A percentile compares a stretch with the other conserved stretches of the same genome.
Evolutionary conservation across 257 asterid genomes (phyloP).

Genomic region (Vinca minor): DNA sequence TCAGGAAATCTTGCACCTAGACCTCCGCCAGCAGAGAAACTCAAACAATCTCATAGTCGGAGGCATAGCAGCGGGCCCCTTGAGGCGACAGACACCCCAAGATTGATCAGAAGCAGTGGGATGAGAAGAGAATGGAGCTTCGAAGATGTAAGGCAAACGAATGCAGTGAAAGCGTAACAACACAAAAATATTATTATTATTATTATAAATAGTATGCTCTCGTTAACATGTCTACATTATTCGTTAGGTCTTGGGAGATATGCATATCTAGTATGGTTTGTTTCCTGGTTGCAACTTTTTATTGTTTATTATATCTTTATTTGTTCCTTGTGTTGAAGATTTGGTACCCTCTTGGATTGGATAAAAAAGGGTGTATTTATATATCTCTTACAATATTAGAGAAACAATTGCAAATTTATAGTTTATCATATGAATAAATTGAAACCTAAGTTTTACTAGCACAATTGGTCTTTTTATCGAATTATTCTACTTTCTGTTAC

Average conservation of each 20-base stretch:
- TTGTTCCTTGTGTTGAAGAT: no score
- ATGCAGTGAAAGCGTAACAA: background rate
- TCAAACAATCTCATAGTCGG: background rate
- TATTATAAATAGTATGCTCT: no score
- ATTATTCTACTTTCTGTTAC: background rate
- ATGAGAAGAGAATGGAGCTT: slow-evolving; percentile 51
- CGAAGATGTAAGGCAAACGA: slow-evolving; percentile 20
- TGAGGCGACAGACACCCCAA: slow-evolving; percentile 16
- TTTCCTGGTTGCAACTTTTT: background rate
- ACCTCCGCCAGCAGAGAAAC: background rate
- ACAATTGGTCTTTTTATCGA: background rate
- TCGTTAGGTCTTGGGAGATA: no score
- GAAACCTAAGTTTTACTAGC: no score
- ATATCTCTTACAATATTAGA: no score
- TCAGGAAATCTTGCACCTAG: slow-evolving; percentile 31
- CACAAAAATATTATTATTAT: no score
- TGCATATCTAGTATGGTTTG: background rate
- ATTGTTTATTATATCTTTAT: no score
- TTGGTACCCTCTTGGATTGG: background rate
- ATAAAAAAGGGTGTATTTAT: background rate
- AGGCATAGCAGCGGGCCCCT: slow-evolving; percentile 12
- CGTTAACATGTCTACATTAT: no score
- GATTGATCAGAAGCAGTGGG: slow-evolving; percentile 38
- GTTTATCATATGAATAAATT: no score
- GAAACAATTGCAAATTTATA: no score